Base-by-base conservation (phyloP, 768 basidiomycete genomes). In the Lactarius hatsudake region DNA sequence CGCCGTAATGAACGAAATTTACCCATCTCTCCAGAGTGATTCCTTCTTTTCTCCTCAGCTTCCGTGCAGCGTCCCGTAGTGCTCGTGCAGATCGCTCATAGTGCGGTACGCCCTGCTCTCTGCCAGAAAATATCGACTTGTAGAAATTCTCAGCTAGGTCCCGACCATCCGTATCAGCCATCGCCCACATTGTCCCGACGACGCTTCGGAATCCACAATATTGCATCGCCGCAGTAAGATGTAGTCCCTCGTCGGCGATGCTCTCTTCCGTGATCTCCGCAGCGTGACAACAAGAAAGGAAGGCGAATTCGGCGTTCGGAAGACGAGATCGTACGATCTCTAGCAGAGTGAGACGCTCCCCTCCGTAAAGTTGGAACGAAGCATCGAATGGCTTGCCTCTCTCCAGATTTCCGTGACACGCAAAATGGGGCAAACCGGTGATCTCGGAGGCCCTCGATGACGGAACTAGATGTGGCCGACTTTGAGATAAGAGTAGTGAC, bases 141-240 rank as follows among this genome's bases (percentile, higher is more conserved):
- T 34, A 34, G 32, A 34, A 34, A 34, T 34, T 34, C 32, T 34
- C 8, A 9, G 9, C 32, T 34, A 34, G 32, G 32, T 34, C 32
- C 23, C 58, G 62, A 12, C 64, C 66, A 30, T 67, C 69, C 1
- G 18, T 26, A 15, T 67, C 69, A 1, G 18, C 58, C 60, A 71
- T 71, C 17, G 40, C 61, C 69, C 69, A 71, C 62, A 68, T 62
- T 2, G 69, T 64, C 30, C 62, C 63, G 15, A 70, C 59, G 18
- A 68, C 62, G 10, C 66, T 59, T 5, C 62, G 43, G 48, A 66
- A 70, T 7, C 66, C 69, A 32, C 59, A 63, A 17, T 61, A 58
- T 13, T 62, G 66, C 66, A 68, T 32, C 15, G 63, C 70, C 2
- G 64, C 68, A 1, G 68, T 51, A 10, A 71, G 64, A 34, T 63